These are phyloP conservation scores for Monilinia laxa DNA, from an alignment of 2,329 filamentous ascomycete genomes.

Conservation along the genomic window DNA sequence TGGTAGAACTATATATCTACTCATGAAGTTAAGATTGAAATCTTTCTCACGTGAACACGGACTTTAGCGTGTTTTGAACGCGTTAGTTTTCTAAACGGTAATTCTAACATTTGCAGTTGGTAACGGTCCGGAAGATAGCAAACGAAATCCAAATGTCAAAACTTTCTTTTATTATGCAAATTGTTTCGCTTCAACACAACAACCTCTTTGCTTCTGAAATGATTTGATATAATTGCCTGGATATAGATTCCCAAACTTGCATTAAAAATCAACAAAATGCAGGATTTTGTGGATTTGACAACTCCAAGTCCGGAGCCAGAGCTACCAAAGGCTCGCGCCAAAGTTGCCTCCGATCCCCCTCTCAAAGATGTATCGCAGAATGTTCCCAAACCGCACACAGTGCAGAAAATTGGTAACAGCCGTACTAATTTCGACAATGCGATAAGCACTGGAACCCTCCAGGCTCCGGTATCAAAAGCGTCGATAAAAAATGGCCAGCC, in stretches of 20 bases:
- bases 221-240: neutral
- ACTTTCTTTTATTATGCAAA: neutral
- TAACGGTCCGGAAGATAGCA: no score
- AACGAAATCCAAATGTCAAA: neutral
- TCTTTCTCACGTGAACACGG: neutral
- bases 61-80: neutral
- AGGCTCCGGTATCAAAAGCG: neutral
- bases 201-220: neutral
- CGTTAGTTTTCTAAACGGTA: neutral
- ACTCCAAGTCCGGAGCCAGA: constrained; percentile 20
- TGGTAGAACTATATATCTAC: no score
- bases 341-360: neutral
- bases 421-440: neutral
- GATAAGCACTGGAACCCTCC: neutral
- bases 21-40: no score
- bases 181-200: neutral
- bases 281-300: constrained; percentile 9
- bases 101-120: no score
- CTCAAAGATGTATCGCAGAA: neutral
- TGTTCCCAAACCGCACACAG: neutral
- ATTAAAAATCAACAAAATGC: neutral
- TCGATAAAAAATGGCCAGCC: neutral
- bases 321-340: neutral
- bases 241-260: neutral
- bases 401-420: neutral